Evolutionary conservation across 108 stramenopile species (phyloP).

Genomic region (Nitzschia palea): DNA sequence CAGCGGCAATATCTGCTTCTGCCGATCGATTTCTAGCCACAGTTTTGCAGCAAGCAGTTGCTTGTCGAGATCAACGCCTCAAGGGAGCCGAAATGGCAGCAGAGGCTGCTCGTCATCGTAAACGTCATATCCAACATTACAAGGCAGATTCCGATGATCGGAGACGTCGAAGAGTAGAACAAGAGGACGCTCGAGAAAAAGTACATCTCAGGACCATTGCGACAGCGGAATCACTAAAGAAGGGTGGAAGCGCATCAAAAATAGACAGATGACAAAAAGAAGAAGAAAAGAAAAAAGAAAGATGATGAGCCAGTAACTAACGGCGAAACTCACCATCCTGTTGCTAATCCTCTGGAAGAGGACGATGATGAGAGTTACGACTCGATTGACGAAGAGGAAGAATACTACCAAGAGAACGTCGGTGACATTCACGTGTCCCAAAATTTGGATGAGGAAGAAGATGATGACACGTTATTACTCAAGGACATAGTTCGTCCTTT

Average conservation of each 20-base stretch:
- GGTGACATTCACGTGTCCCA: slow-evolving; percentile 20
- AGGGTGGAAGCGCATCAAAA: slow-evolving; percentile 25
- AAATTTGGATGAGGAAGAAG: slow-evolving; percentile 62
- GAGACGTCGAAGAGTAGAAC: slow-evolving; percentile 40
- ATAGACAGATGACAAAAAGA: slow-evolving; percentile 17
- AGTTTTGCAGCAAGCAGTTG: slow-evolving; percentile 72
- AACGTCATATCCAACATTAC: slow-evolving; percentile 56
- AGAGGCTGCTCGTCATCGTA: slow-evolving; percentile 42
- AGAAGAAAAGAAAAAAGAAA: slow-evolving; percentile 38
- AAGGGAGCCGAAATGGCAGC: slow-evolving; percentile 62
- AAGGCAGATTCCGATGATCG: slow-evolving; percentile 42
- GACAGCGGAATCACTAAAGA: slow-evolving; percentile 38
- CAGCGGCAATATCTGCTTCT: slow-evolving; percentile 61
- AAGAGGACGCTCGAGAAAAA: slow-evolving; percentile 29
- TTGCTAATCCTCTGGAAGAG: slow-evolving; percentile 32
- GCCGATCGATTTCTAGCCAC: slow-evolving; percentile 86
- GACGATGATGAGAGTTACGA: slow-evolving; percentile 65
- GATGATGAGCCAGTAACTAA: slow-evolving; percentile 24
- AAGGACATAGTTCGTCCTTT: slow-evolving; percentile 75
- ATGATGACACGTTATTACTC: slow-evolving; percentile 56
- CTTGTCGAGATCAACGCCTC: slow-evolving; percentile 79
- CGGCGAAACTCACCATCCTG: slow-evolving; percentile 22
- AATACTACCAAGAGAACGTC: slow-evolving; percentile 55
- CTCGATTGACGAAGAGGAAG: slow-evolving; percentile 72
- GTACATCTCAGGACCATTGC: slow-evolving; percentile 31